These are phyloP conservation scores for Chaetomium globosum DNA, from an alignment of 2,329 filamentous ascomycete species.

Conservation along the genomic window DNA sequence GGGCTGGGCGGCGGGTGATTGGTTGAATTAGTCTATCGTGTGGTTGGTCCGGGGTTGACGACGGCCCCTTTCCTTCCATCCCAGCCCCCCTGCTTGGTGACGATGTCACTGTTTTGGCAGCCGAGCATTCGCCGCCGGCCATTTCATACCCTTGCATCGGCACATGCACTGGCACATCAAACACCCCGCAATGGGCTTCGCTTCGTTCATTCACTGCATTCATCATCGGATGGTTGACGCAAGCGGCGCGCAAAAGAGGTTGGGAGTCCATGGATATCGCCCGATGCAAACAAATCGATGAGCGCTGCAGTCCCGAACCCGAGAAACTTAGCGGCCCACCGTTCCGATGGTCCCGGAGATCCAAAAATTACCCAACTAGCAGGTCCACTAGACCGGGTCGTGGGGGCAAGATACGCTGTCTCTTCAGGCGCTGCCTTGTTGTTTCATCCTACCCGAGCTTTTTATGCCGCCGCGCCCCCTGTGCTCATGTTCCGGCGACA, in stretches of 20 bases:
- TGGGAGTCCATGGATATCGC: background rate
- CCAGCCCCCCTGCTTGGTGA: slow-evolving; percentile 1
- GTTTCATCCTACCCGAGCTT: background rate
- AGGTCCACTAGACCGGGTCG: background rate
- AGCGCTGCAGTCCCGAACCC: background rate
- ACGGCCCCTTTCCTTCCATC: background rate
- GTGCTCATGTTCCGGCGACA: background rate
- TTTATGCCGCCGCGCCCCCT: background rate
- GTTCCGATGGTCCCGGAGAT: slow-evolving; percentile 7
- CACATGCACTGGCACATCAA: background rate
- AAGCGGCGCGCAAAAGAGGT: background rate
- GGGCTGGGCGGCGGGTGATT: slow-evolving; percentile 17
- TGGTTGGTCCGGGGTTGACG: background rate
- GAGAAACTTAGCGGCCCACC: slow-evolving; percentile 10
- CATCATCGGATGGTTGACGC: background rate
- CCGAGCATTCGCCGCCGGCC: slow-evolving; percentile 3
- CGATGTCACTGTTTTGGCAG: slow-evolving; percentile 13
- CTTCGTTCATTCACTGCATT: background rate
- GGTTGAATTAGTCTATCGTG: slow-evolving; percentile 11
- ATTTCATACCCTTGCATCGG: background rate
- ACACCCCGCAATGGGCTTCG: slow-evolving; percentile 7
- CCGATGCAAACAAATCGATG: background rate
- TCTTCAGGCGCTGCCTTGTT: background rate
- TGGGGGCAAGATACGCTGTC: background rate
- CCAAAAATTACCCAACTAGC: background rate